phyloP scores from a whole-genome alignment of 2,329 filamentous ascomycete species.

The Claviceps humidiphila region DNA sequence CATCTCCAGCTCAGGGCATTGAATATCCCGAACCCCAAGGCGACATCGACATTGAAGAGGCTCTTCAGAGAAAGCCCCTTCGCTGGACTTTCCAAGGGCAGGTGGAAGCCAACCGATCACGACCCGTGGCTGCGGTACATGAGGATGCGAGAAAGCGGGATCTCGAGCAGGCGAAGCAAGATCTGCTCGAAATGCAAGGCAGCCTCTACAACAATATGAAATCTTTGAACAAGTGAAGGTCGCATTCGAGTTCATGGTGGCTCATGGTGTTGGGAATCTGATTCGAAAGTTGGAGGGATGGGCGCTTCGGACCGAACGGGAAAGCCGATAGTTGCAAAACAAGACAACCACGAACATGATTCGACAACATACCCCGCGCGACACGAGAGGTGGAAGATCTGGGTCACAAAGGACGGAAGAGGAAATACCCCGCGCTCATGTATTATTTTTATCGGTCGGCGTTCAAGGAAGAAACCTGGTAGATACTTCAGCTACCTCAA shows the following conservation, averaged over 20 bases:
- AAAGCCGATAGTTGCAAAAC: neutral
- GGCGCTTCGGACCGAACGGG: neutral
- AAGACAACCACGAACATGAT: neutral
- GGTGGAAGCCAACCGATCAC: slow-evolving; percentile 19
- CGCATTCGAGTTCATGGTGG: too few species aligned
- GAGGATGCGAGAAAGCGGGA: slow-evolving; percentile 23
- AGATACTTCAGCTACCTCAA: neutral
- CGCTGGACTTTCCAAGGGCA: slow-evolving; percentile 27
- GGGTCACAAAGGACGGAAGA: too few species aligned
- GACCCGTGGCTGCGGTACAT: slow-evolving; percentile 10
- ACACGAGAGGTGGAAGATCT: neutral
- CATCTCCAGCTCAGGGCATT: slow-evolving; percentile 16
- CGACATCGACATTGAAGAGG: slow-evolving; percentile 28
- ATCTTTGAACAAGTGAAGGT: neutral
- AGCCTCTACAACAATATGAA: slow-evolving; percentile 3
- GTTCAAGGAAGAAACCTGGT: neutral
- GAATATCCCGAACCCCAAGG: slow-evolving; percentile 27
- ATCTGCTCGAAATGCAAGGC: slow-evolving; percentile 27
- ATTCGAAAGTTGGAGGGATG: neutral
- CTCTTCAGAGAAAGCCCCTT: slow-evolving; percentile 29
- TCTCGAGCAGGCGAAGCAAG: slow-evolving; percentile 33
- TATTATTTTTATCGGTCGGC: neutral
- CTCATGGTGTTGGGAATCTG: neutral
- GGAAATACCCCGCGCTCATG: neutral
- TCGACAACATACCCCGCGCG: neutral